Evolutionary conservation across 2,329 filamentous ascomycete species (phyloP).

Genomic region (Arthroderma uncinatum): DNA sequence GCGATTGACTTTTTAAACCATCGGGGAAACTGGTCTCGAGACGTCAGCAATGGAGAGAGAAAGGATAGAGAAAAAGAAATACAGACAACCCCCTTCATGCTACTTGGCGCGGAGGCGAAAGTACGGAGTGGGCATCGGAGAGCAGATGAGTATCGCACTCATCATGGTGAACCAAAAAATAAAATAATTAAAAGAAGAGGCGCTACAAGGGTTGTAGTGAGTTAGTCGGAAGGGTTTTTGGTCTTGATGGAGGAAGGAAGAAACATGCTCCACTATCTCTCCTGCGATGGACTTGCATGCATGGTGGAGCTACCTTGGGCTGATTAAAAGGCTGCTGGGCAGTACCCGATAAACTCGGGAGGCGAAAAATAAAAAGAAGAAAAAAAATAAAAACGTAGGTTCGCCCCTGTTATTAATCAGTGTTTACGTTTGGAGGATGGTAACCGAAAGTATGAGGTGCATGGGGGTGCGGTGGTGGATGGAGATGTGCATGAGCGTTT

Average conservation of each 20-base stretch:
- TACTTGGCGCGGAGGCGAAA: constrained; percentile 1
- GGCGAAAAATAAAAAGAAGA: neutral
- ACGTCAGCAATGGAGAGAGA: neutral
- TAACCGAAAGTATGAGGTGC: neutral
- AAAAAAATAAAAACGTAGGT: neutral
- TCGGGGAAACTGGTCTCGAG: neutral
- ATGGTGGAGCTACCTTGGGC: neutral
- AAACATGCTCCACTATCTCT: constrained; percentile 3
- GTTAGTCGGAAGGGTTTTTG: constrained; percentile 3
- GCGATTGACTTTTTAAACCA: constrained; percentile 5
- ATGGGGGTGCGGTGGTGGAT: neutral
- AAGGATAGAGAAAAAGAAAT: neutral
- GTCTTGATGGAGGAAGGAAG: neutral
- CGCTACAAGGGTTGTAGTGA: neutral
- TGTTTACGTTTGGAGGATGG: neutral
- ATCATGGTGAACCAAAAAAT: neutral
- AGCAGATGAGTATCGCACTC: neutral
- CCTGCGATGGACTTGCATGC: constrained; percentile 2
- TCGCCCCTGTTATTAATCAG: neutral
- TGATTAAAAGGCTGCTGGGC: neutral
- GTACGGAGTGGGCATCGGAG: neutral
- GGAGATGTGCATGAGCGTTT: neutral
- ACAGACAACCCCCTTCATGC: neutral
- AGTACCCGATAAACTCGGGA: neutral
- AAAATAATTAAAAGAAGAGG: neutral